phyloP scores from a whole-genome alignment of 129 eudicot genomes.

The Pulicaria dysenterica region DNA sequence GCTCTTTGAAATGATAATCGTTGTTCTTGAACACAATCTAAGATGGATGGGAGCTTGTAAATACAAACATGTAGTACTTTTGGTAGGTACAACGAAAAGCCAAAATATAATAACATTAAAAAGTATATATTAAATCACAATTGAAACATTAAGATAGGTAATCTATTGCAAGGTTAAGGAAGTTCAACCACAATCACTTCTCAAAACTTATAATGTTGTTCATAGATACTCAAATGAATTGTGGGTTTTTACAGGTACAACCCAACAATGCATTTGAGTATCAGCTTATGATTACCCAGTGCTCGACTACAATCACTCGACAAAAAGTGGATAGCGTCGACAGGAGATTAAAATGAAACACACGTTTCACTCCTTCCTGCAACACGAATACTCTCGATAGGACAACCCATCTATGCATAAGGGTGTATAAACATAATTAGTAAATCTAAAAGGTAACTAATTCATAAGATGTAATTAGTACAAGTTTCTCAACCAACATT shows the following conservation, averaged over 20 bases:
- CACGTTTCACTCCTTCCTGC: not conserved
- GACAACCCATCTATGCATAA: slow-evolving; percentile 9
- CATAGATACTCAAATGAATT: not conserved
- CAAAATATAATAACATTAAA: not conserved
- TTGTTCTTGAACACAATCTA: too few species aligned
- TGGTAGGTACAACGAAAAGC: not conserved
- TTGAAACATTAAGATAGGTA: not conserved
- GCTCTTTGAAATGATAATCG: too few species aligned
- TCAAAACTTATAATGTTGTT: not conserved
- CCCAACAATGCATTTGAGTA: slow-evolving; percentile 9
- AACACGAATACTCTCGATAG: not conserved
- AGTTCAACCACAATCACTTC: not conserved
- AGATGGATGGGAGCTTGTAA: too few species aligned
- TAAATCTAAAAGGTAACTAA: slow-evolving; percentile 39
- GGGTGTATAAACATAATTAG: slow-evolving; percentile 41
- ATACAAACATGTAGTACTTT: not conserved
- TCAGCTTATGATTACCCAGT: not conserved
- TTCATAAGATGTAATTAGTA: slow-evolving; percentile 43
- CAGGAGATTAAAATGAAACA: slow-evolving; percentile 2
- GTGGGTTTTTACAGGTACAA: not conserved
- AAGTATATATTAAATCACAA: not conserved
- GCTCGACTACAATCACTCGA: not conserved
- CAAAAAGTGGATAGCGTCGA: not conserved
- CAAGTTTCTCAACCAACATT: slow-evolving; percentile 47
- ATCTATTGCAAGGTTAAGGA: not conserved